Evolutionary conservation across 2,329 filamentous ascomycete genomes (phyloP).

Genomic region (Fusarium nodosum): DNA sequence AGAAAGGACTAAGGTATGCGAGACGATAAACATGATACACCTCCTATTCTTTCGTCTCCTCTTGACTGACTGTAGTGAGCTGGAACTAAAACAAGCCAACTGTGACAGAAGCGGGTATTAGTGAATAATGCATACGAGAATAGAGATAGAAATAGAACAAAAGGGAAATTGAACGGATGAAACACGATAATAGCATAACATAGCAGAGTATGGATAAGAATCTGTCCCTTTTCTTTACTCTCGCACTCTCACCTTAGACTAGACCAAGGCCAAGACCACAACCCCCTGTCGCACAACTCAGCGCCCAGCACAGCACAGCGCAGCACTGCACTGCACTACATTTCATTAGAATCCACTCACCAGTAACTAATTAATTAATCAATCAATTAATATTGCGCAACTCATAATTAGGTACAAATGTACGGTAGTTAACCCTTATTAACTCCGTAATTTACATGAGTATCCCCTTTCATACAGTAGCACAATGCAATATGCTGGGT

Average conservation of each 20-base stretch:
- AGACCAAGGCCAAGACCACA: not conserved
- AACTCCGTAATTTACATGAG: conserved; percentile 4
- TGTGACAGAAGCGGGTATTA: conserved; percentile 30
- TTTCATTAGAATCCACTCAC: conserved; percentile 35
- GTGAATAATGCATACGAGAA: conserved; percentile 6
- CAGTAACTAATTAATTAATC: conserved; percentile 19
- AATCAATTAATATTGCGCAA: conserved; percentile 39
- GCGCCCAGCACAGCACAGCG: conserved; percentile 13
- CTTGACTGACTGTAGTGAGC: conserved; percentile 3
- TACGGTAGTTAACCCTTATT: not conserved
- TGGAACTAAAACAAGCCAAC: conserved; percentile 22
- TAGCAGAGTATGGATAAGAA: conserved; percentile 27
- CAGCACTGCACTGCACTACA: not conserved
- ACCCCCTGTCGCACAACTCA: conserved; percentile 42
- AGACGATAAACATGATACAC: conserved; percentile 15
- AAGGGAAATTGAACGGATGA: conserved; percentile 46
- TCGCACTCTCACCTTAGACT: not conserved
- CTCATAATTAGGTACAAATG: conserved; percentile 23
- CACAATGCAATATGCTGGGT: conserved; percentile 34
- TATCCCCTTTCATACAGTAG: conserved; percentile 34
- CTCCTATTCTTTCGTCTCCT: conserved; percentile 12
- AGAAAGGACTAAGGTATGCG: not conserved
- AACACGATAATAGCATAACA: conserved; percentile 42
- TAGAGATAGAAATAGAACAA: conserved; percentile 17
- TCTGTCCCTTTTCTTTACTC: conserved; percentile 10